Evolutionary conservation across 2,329 filamentous ascomycete species (phyloP), one percentile per base, ranked within the genome.

Genomic region (Alternaria solani): DNA sequence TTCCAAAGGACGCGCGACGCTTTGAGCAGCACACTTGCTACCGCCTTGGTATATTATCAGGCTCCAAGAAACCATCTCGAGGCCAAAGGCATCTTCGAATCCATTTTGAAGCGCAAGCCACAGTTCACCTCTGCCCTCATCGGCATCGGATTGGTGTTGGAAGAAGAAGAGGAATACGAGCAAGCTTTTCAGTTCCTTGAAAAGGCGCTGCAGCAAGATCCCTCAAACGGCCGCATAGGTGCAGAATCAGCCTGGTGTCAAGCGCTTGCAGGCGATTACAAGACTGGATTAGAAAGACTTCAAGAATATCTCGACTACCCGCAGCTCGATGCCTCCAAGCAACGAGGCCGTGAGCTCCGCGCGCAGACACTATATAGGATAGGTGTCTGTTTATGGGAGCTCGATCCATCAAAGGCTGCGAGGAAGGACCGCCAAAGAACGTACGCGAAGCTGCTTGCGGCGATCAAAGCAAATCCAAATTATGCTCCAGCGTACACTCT

Each of bases 191-290:
- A 90, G 28, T 97, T 96, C 71, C 81, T 99, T 12, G 86, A 85
- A 39, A 87, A 92, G 64, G 95, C 95, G 1, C 77, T 96, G 26
- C 77, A 88, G 64, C 87, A 91, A 25, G 92, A 97, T 72, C 81
- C 85, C 2, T 82, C 83, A 11, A 97, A 97, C 67, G 82, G 93
- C 20, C 90, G 89, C 30, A 90, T 99, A 43, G 89, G 88, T 56
- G 90, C 91, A 16, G 96, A 99, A 78, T 88, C 93, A 18, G 94
- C 93, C 1, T 99, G 95, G 95, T 93, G 95, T 64, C 92, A 91
- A 73, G 92, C 93, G 9, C 84, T 96, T 14, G 91, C 89, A 70
- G 92, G 93, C 11, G 89, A 97, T 70, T 89, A 92, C 75, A 79
- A 84, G 53, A 80, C 80, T 20, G 93, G 92, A 9, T 84, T 89